These are phyloP conservation scores for Cymbopogon citratus DNA, from an alignment of 176 grass and related monocot genomes.

Conservation along the genomic window DNA sequence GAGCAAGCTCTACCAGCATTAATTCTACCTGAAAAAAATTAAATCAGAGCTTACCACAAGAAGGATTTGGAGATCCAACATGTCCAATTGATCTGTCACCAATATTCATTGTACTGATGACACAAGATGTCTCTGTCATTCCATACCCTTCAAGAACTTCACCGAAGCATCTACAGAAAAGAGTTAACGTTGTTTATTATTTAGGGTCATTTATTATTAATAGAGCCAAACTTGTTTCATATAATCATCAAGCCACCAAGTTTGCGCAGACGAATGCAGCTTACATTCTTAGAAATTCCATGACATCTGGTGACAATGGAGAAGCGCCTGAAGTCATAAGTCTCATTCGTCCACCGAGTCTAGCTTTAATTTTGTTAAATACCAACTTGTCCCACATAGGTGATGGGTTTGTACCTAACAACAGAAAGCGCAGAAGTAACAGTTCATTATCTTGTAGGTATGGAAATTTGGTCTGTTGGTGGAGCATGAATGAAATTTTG, in stretches of 20 bases:
- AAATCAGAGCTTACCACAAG: constrained; percentile 58
- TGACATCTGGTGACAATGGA: constrained; percentile 83
- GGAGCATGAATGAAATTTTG: neutral
- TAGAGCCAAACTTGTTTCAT: constrained; percentile 13
- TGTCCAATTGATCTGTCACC: constrained; percentile 73
- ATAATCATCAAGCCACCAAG: constrained; percentile 26
- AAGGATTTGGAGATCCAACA: constrained; percentile 88
- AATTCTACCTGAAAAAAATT: constrained; percentile 6
- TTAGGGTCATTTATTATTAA: neutral
- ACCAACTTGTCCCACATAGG: constrained; percentile 95
- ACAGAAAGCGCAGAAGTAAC: constrained; percentile 5
- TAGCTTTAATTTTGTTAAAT: constrained; percentile 97
- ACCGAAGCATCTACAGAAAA: constrained; percentile 75
- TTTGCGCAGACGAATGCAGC: constrained; percentile 20
- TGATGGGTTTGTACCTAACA: constrained; percentile 65
- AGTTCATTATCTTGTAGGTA: neutral
- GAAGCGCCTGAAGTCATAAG: constrained; percentile 88
- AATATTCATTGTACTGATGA: constrained; percentile 62
- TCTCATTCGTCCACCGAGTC: constrained; percentile 78
- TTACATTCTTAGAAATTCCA: constrained; percentile 98
- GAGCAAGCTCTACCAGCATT: neutral
- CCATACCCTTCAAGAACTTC: constrained; percentile 86
- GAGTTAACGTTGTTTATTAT: neutral
- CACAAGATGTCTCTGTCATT: constrained; percentile 98
- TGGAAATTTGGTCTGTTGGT: neutral